These are phyloP conservation scores for Artemisia tridentata DNA, from an alignment of 129 eudicot species.

Conservation along the genomic window DNA sequence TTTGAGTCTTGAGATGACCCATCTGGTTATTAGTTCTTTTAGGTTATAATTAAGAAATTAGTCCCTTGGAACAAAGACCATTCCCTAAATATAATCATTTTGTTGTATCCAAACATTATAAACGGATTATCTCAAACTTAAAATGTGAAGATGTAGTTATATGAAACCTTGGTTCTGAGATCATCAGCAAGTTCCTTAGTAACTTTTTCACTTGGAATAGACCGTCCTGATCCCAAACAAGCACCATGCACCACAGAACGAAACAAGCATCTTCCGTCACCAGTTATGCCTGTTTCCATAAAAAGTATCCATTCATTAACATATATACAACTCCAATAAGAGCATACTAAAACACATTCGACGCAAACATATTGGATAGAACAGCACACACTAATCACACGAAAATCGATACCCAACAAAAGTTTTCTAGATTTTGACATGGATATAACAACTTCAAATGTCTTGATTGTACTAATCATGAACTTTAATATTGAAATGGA, in stretches of 20 bases:
- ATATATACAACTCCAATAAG: neutral
- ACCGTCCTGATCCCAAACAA: slow-evolving; percentile 65
- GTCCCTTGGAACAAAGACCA: too few species aligned
- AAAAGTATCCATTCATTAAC: slow-evolving; percentile 9
- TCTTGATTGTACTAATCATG: neutral
- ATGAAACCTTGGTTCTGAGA: slow-evolving; percentile 59
- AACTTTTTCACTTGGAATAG: slow-evolving; percentile 58
- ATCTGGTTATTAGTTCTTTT: too few species aligned
- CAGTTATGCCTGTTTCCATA: slow-evolving; percentile 63
- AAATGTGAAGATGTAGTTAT: neutral
- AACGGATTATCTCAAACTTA: too few species aligned
- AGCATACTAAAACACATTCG: neutral
- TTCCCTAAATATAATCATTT: too few species aligned
- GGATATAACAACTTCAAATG: neutral
- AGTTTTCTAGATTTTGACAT: slow-evolving; percentile 44
- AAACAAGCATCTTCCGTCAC: slow-evolving; percentile 91
- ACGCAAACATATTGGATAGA: neutral
- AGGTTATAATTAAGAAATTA: too few species aligned
- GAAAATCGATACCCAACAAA: slow-evolving; percentile 42
- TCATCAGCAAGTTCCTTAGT: slow-evolving; percentile 79
- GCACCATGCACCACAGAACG: slow-evolving; percentile 87
- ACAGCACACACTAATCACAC: slow-evolving; percentile 46
- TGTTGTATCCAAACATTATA: too few species aligned
- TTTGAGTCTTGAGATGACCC: too few species aligned
- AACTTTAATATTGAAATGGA: neutral